Evolutionary conservation across 2,329 filamentous ascomycete species (phyloP).

Genomic region (Leptosphaerulina australis): DNA sequence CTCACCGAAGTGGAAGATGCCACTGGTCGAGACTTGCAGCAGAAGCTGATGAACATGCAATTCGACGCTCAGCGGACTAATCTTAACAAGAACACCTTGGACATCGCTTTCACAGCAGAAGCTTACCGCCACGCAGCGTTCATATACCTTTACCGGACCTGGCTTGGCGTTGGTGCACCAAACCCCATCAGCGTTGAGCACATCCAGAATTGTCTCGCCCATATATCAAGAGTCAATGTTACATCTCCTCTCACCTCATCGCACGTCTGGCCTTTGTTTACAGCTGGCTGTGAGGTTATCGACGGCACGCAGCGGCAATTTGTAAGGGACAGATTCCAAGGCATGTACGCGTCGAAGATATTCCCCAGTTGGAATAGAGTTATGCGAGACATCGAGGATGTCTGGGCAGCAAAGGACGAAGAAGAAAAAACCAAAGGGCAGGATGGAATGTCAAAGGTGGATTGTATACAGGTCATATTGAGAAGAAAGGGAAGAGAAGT

Average conservation of each 20-base stretch:
- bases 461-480: slow-evolving; percentile 43
- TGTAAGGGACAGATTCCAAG: slow-evolving; percentile 32
- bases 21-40: slow-evolving; percentile 28
- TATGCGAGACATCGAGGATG: slow-evolving; percentile 38
- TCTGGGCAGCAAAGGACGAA: slow-evolving; percentile 38
- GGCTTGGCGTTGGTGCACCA: slow-evolving; percentile 40
- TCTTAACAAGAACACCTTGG: slow-evolving; percentile 13
- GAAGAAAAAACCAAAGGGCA: slow-evolving; percentile 30
- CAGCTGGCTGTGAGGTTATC: slow-evolving; percentile 40
- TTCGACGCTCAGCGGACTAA: slow-evolving; percentile 14
- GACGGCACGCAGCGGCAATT: slow-evolving; percentile 30
- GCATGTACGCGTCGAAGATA: slow-evolving; percentile 31
- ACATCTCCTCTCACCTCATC: slow-evolving; percentile 34
- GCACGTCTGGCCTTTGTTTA: slow-evolving; percentile 44
- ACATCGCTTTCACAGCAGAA: slow-evolving; percentile 34
- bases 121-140: slow-evolving; percentile 43
- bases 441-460: slow-evolving; percentile 37
- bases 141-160: slow-evolving; percentile 44
- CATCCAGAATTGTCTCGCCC: slow-evolving; percentile 31
- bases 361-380: slow-evolving; percentile 37
- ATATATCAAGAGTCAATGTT: slow-evolving; percentile 25
- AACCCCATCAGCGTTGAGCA: slow-evolving; percentile 39
- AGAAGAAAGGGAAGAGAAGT: slow-evolving; percentile 35
- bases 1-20: slow-evolving; percentile 29
- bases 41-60: slow-evolving; percentile 26